Evolutionary conservation across 257 asterid species (phyloP).

Genomic region (Petunia axillaris): DNA sequence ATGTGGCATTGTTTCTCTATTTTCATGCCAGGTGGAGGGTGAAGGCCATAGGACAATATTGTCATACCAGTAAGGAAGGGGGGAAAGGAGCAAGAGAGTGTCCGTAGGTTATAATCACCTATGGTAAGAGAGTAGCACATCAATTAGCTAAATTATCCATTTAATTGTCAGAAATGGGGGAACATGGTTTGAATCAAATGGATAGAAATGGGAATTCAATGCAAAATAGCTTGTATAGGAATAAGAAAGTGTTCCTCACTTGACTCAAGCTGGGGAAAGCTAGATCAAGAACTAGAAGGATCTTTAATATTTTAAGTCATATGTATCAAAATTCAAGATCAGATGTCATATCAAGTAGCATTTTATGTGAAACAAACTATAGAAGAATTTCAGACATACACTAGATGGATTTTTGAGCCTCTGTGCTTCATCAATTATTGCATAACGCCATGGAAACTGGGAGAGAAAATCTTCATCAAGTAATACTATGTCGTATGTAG

Average conservation of each 20-base stretch:
- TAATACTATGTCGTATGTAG: constrained; percentile 86
- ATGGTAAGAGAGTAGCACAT: no score
- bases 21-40: no score
- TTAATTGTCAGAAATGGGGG: background rate
- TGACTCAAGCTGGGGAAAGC: constrained; percentile 1
- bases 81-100: no score
- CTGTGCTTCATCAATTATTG: constrained; percentile 94
- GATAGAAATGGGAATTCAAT: background rate
- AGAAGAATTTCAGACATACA: constrained; percentile 51
- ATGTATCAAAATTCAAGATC: background rate
- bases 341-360: constrained; percentile 11
- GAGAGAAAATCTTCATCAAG: constrained; percentile 92
- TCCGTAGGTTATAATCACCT: no score
- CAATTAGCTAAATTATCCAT: no score
- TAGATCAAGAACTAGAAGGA: background rate
- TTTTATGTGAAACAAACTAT: background rate
- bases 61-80: no score
- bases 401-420: constrained; percentile 88
- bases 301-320: constrained; percentile 12
- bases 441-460: constrained; percentile 84
- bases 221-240: background rate
- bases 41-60: no score
- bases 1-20: no score
- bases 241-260: background rate
- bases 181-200: background rate